phyloP scores from a whole-genome alignment of 2,329 filamentous ascomycete genomes.

The Aspergillus neotritici region DNA sequence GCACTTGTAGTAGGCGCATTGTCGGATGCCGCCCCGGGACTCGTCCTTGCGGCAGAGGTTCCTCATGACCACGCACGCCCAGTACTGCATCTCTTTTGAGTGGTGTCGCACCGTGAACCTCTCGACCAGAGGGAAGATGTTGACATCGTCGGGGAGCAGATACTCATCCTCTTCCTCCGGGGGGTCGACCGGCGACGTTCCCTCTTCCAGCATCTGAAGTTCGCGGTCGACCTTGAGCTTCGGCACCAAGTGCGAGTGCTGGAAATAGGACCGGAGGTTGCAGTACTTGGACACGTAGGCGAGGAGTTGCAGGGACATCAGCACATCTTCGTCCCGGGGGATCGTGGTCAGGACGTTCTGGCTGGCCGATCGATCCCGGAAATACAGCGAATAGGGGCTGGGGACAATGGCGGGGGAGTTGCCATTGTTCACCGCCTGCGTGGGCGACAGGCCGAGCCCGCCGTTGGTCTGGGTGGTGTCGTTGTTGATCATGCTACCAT shows the following conservation, averaged over 20 bases:
- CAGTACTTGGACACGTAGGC: conserved; percentile 99
- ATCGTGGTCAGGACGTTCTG: conserved; percentile 78
- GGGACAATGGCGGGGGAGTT: conserved; percentile 67
- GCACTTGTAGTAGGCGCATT: conserved; percentile 97
- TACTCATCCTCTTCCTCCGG: conserved; percentile 75
- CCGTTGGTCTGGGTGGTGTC: conserved; percentile 62
- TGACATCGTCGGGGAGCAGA: conserved; percentile 86
- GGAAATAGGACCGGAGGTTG: conserved; percentile 91
- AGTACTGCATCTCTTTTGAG: conserved; percentile 97
- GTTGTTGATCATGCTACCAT: conserved; percentile 74
- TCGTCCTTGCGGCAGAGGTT: conserved; percentile 98
- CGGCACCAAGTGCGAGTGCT: conserved; percentile 88
- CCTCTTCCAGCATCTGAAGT: conserved; percentile 70
- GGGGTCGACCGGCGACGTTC: conserved; percentile 39
- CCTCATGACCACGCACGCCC: conserved; percentile 97
- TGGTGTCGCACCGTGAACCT: conserved; percentile 97
- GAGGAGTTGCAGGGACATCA: conserved; percentile 94
- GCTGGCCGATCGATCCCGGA: conserved; percentile 68
- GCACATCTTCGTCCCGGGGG: conserved; percentile 92
- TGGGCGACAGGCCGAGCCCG: conserved; percentile 67
- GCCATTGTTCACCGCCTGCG: conserved; percentile 54
- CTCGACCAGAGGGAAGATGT: conserved; percentile 96
- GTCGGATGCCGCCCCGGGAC: conserved; percentile 83
- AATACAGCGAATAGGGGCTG: conserved; percentile 70
- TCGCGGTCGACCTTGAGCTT: conserved; percentile 85